A percentile compares a stretch with the other conserved stretches of the same genome.
These are phyloP conservation scores for Aspergillus sp. DNA, from an alignment of 2,329 filamentous ascomycete genomes.

Conservation along the genomic window DNA sequence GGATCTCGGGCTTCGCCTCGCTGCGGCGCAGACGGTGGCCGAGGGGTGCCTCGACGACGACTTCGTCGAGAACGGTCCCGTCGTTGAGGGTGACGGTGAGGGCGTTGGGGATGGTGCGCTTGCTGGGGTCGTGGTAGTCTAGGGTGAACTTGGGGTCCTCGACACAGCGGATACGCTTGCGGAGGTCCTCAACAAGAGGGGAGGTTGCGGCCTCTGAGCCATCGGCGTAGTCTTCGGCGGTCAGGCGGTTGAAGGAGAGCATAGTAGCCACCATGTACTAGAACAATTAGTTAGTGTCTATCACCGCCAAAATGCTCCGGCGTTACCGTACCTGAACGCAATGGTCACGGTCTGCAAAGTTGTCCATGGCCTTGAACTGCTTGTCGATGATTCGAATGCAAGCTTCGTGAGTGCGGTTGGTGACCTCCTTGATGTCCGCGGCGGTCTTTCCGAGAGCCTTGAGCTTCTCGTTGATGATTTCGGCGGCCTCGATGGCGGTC, in stretches of 20 bases:
- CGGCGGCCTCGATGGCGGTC: slow-evolving; percentile 92
- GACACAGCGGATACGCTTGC: slow-evolving; percentile 92
- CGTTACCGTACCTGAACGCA: slow-evolving; percentile 74
- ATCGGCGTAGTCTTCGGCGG: slow-evolving; percentile 91
- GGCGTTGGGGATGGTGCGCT: slow-evolving; percentile 96
- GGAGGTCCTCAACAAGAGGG: slow-evolving; percentile 84
- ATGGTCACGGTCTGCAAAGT: slow-evolving; percentile 99
- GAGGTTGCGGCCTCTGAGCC: slow-evolving; percentile 90
- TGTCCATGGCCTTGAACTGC: slow-evolving; percentile 99
- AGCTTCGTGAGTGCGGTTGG: slow-evolving; percentile 96
- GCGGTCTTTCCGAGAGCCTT: slow-evolving; percentile 85
- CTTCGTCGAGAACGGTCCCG: slow-evolving; percentile 86
- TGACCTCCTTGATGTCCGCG: slow-evolving; percentile 89
- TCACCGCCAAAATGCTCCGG: background rate
- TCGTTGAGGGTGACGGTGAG: slow-evolving; percentile 94
- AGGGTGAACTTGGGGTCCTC: slow-evolving; percentile 93
- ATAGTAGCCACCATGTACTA: slow-evolving; percentile 96
- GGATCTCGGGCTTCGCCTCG: slow-evolving; percentile 96
- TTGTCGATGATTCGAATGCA: slow-evolving; percentile 99
- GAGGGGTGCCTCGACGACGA: slow-evolving; percentile 90
- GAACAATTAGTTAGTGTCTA: slow-evolving; percentile 25
- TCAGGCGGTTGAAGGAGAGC: slow-evolving; percentile 92
- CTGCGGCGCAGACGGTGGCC: slow-evolving; percentile 89
- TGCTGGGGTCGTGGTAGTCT: slow-evolving; percentile 92
- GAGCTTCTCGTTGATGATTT: slow-evolving; percentile 84